phyloP scores from a whole-genome alignment of 805 yeast genomes.

The Kluyveromyces lactis region DNA sequence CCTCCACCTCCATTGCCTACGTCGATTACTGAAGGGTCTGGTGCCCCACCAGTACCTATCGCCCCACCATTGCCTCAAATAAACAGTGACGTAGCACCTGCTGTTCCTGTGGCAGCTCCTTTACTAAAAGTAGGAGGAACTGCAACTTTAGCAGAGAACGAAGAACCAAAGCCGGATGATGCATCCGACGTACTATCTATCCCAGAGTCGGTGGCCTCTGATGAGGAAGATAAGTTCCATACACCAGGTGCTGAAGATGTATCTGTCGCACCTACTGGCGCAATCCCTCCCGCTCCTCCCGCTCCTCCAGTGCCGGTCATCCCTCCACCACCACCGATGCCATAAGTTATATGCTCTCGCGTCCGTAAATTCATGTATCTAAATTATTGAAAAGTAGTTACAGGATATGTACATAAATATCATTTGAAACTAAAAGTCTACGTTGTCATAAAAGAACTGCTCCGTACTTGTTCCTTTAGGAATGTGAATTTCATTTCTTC shows the following conservation, averaged over 20 bases:
- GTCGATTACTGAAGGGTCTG: background rate
- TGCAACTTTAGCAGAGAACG: background rate
- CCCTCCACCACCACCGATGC: background rate
- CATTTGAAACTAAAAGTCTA: too few relatives aligned
- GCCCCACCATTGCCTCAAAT: conserved; percentile 14
- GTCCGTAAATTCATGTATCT: too few relatives aligned
- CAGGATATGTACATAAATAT: too few relatives aligned
- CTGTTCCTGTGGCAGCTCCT: conserved; percentile 28
- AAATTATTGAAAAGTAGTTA: too few relatives aligned
- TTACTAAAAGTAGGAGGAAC: conserved; percentile 16
- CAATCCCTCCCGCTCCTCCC: conserved; percentile 29
- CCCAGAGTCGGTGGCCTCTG: conserved; percentile 30
- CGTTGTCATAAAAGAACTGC: too few relatives aligned
- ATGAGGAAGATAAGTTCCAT: conserved; percentile 10
- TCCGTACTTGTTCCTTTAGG: too few relatives aligned
- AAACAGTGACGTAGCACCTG: conserved; percentile 23
- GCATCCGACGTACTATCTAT: conserved; percentile 27
- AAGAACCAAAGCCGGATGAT: conserved; percentile 5
- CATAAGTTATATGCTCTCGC: background rate
- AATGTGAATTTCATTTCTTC: conserved; percentile 7
- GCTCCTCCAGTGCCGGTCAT: conserved; percentile 11
- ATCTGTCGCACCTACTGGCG: background rate
- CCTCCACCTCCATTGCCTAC: conserved; percentile 18
- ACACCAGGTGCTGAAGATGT: conserved; percentile 2
- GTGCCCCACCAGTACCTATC: conserved; percentile 11